A percentile compares a stretch with the other conserved stretches of the same genome.
Conservation (phyloP, 2,329 filamentous ascomycete genomes). For the Aspergillus thermomutatus region DNA sequence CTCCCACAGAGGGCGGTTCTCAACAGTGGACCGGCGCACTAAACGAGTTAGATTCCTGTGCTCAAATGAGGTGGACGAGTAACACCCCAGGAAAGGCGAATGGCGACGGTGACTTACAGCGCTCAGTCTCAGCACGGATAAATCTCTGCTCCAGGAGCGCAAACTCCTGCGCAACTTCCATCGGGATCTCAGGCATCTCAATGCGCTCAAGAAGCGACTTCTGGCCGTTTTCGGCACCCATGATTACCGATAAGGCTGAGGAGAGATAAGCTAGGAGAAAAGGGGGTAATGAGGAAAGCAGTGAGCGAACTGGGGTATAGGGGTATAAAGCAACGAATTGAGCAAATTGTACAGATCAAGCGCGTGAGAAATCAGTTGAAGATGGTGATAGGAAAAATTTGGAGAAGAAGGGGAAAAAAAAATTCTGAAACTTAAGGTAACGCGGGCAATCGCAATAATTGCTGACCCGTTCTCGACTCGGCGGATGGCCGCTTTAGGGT, state of each 20-base stretch:
- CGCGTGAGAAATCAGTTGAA: neutral
- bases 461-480: neutral
- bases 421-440: neutral
- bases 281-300: neutral
- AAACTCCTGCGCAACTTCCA: constrained; percentile 60
- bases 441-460: neutral
- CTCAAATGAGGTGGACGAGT: neutral
- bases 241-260: constrained; percentile 2
- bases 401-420: neutral
- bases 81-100: constrained; percentile 30
- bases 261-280: neutral
- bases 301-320: neutral
- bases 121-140: constrained; percentile 75
- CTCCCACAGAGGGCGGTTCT: constrained; percentile 69
- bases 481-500: constrained; percentile 26
- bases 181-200: constrained; percentile 31
- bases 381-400: neutral
- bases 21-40: constrained; percentile 71
- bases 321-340: neutral
- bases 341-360: neutral
- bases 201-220: constrained; percentile 35
- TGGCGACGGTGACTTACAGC: constrained; percentile 54
- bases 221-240: constrained; percentile 20
- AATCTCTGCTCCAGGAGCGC: constrained; percentile 79
- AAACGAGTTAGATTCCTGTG: constrained; percentile 7